A percentile compares a stretch with the other conserved stretches of the same genome.
These are phyloP conservation scores for Alloascoidea africana DNA, from an alignment of 805 yeast species.

Conservation along the genomic window DNA sequence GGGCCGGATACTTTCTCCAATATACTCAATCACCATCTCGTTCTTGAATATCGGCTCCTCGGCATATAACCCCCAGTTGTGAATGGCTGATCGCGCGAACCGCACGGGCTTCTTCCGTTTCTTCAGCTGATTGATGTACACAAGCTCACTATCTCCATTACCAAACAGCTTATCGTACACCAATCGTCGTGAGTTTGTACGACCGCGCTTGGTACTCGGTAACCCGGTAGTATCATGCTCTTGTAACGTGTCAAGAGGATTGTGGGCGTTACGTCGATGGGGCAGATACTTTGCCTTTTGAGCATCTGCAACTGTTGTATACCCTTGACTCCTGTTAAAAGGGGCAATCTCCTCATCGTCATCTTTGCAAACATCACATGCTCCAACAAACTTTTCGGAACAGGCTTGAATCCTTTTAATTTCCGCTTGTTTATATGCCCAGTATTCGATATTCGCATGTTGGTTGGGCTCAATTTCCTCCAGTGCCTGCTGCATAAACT, in stretches of 20 bases:
- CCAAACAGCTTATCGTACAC: slow-evolving; percentile 58
- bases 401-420: background rate
- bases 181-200: slow-evolving; percentile 69
- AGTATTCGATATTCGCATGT: background rate
- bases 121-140: slow-evolving; percentile 62
- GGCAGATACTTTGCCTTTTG: slow-evolving; percentile 54
- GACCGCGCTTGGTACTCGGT: slow-evolving; percentile 27
- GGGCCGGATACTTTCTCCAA: slow-evolving; percentile 71
- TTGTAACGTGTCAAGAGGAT: slow-evolving; percentile 1
- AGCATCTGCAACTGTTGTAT: slow-evolving; percentile 45
- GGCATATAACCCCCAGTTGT: slow-evolving; percentile 81
- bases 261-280: slow-evolving; percentile 39
- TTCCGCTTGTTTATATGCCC: slow-evolving; percentile 1
- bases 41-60: slow-evolving; percentile 71
- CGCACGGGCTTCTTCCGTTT: slow-evolving; percentile 75
- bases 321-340: slow-evolving; percentile 42
- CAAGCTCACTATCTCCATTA: slow-evolving; percentile 51
- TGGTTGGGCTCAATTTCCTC: slow-evolving; percentile 7
- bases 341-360: slow-evolving; percentile 1
- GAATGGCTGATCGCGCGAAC: slow-evolving; percentile 76
- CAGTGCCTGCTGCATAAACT: slow-evolving; percentile 29
- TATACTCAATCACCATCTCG: slow-evolving; percentile 82
- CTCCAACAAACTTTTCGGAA: background rate
- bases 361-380: background rate
- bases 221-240: background rate